These are phyloP conservation scores for Leccinum imitatum DNA, from an alignment of 768 basidiomycete species.

Conservation along the genomic window DNA sequence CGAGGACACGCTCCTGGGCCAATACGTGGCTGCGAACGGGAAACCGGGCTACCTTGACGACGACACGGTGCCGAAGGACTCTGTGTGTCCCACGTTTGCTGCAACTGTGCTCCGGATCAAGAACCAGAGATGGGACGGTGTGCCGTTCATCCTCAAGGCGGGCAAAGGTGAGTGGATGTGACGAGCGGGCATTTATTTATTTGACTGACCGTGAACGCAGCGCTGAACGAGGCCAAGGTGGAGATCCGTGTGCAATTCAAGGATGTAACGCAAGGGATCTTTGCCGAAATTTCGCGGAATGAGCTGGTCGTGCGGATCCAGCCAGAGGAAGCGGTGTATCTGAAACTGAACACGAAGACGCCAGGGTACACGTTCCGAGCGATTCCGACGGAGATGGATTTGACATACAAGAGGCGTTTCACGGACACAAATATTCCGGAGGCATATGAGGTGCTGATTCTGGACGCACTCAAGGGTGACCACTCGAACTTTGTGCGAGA, in stretches of 20 bases:
- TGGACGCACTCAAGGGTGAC: constrained; percentile 96
- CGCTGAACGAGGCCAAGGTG: constrained; percentile 97
- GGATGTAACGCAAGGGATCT: constrained; percentile 95
- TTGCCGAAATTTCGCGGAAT: constrained; percentile 93
- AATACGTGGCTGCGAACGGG: constrained; percentile 84
- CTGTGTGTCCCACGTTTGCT: constrained; percentile 93
- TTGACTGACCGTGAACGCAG: constrained; percentile 39
- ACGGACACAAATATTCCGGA: constrained; percentile 90
- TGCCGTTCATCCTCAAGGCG: constrained; percentile 97
- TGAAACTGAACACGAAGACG: constrained; percentile 94
- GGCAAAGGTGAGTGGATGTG: constrained; percentile 76
- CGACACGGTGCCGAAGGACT: constrained; percentile 88
- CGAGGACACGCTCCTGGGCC: constrained; percentile 85
- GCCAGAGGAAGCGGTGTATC: constrained; percentile 93
- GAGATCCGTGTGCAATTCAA: constrained; percentile 98
- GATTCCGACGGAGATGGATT: constrained; percentile 95
- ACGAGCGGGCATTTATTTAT: constrained; percentile 9
- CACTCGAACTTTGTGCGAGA: constrained; percentile 99
- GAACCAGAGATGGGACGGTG: constrained; percentile 97
- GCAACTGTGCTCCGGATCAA: constrained; percentile 89
- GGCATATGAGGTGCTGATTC: constrained; percentile 93
- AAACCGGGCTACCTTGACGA: constrained; percentile 99
- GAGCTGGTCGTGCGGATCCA: constrained; percentile 98
- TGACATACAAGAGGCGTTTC: constrained; percentile 97
- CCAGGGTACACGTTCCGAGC: constrained; percentile 90